phyloP scores from a whole-genome alignment of 257 asterid genomes.

The Solanum tarijense region DNA sequence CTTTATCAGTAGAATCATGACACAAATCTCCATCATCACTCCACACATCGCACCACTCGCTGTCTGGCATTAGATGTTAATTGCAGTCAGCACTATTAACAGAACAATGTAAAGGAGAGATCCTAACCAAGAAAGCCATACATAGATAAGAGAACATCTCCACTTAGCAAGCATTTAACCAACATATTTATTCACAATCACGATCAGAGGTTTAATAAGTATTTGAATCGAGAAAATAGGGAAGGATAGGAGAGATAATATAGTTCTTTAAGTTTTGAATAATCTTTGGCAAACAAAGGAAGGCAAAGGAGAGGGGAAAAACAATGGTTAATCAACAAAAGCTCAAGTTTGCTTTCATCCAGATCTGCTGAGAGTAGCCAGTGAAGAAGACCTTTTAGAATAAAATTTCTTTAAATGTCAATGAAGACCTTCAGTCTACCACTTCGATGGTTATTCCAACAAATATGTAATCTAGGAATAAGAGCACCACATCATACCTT shows the following conservation, averaged over 20 bases:
- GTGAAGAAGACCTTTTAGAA: background rate
- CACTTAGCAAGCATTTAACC: background rate
- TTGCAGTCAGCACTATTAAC: background rate
- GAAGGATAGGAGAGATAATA: background rate
- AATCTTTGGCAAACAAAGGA: background rate
- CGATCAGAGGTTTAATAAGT: background rate
- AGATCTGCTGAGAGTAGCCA: background rate
- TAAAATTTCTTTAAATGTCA: background rate
- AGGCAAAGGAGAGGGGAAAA: background rate
- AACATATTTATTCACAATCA: background rate
- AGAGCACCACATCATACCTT: background rate
- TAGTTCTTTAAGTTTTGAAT: background rate
- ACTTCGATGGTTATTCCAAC: background rate
- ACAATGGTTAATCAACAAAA: background rate
- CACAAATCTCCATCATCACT: constrained; percentile 43
- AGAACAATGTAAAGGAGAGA: background rate
- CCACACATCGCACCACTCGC: constrained; percentile 45
- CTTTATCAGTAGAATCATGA: constrained; percentile 23
- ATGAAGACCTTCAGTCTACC: background rate
- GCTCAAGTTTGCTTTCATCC: background rate
- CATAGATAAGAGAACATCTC: background rate
- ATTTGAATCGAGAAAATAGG: background rate
- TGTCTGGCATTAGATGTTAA: constrained; percentile 16
- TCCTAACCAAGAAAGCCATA: background rate
- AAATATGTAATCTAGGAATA: background rate